Base-by-base conservation (phyloP, 305 asterid species). In the Rubia balearica region DNA sequence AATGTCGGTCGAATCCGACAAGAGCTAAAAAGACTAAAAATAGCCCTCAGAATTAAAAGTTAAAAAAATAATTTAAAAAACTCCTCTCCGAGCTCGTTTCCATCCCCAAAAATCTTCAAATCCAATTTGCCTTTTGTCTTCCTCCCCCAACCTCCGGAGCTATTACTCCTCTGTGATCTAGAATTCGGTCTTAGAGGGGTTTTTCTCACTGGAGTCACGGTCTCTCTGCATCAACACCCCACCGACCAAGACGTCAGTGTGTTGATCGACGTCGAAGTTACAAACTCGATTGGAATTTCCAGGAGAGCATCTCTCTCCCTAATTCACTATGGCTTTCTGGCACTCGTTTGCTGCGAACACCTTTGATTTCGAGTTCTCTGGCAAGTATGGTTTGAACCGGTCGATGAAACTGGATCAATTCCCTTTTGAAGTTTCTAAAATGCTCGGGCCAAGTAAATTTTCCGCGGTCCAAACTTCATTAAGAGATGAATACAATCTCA, bases 331-430 rank as follows among this genome's bases (percentile, higher is more conserved):
- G 83, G 80, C 8, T 8, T 67, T 43, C 14, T 65, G 60, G 2
- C 74, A 74, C 56, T 78, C 80, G 9, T 82, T 84, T 74, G 64
- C 53, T 30, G 79, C 78, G 17, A 13, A 77, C 21, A 72, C 76
- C 3, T 86, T 88, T 14, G 87, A 83, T 76, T 86, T 88, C 61
- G 84, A 72, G 56, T 84, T 81, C 71, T 82, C 88, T 4, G 71
- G 80, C 65, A 8, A 61, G 27, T 71, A 74, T 46, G 85, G 75
- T 14, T 73, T 84, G 59, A 87, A 84, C 60, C 63, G 80, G 67
- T 5, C 79, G 27, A 14, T 13, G 57, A 71, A 75, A 17, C 88
- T 85, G 72, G 79, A 71, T 5, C 74, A 74, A 48, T 84, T 85
- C 9, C 85, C 84, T 10, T 72, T 51, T 40, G 87, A 85, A 68